These are phyloP conservation scores for Cystofilobasidium capitatum DNA, from an alignment of 768 basidiomycete species.

Conservation along the genomic window DNA sequence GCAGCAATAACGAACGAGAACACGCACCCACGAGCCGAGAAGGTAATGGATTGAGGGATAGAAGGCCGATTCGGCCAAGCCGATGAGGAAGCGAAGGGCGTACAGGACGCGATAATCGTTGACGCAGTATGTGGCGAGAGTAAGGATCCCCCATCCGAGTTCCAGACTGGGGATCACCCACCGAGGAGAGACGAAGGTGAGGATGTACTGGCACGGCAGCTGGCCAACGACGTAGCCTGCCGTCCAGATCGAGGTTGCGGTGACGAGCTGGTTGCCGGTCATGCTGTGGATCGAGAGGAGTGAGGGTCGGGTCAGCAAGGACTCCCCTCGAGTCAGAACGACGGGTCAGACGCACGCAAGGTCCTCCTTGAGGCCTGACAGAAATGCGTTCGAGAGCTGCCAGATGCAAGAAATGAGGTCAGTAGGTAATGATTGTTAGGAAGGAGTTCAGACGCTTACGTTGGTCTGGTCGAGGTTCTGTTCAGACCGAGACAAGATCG, in stretches of 20 bases:
- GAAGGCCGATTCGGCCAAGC: conserved; percentile 35
- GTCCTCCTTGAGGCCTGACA: conserved; percentile 35
- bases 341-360: conserved; percentile 10
- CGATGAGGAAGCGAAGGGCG: conserved; percentile 36
- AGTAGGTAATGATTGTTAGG: neutral
- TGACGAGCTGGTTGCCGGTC: conserved; percentile 31
- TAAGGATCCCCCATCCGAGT: conserved; percentile 34
- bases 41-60: conserved; percentile 37
- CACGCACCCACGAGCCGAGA: conserved; percentile 31
- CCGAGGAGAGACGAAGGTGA: conserved; percentile 34
- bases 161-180: conserved; percentile 33
- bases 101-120: conserved; percentile 32
- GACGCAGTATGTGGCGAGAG: conserved; percentile 33
- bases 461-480: conserved; percentile 27
- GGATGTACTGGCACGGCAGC: conserved; percentile 32
- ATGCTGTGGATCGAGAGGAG: conserved; percentile 14
- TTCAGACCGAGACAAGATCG: conserved; percentile 27
- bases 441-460: conserved; percentile 9
- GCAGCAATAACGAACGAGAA: too few relatives aligned
- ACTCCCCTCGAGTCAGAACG: neutral
- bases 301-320: neutral
- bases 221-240: conserved; percentile 24
- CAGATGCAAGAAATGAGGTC: neutral
- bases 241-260: conserved; percentile 32
- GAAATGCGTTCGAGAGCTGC: conserved; percentile 10